Base-by-base conservation (phyloP, 1,284 basidiomycete genomes). In the Pterulicium gracile region DNA sequence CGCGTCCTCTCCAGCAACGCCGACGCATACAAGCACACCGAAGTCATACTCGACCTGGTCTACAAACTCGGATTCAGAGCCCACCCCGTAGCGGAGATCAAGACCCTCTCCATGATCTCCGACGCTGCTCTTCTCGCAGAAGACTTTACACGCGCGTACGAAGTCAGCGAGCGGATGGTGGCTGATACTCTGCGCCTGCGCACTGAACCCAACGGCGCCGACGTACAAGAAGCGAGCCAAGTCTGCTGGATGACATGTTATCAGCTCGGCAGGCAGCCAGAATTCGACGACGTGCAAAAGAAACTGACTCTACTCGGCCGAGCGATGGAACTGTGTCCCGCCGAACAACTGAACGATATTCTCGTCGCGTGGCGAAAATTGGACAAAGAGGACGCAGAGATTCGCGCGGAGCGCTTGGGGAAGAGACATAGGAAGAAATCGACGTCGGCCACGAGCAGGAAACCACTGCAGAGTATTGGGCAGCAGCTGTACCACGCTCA, bases 211-310 rank as follows among this genome's bases (percentile, higher is more conserved):
- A 68, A 70, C 35, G 70, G 78, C 49, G 62, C 68, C 10, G 63
- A 70, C 50, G 55, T 75, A 20, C 63, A 70, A 24, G 78, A 85
- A 48, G 85, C 85, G 2, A 74, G 73, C 41, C 83, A 90, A 55
- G 81, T 90, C 19, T 88, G 84, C 55, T 94, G 90, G 90, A 76
- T 85, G 17, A 79, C 82, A 2, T 91, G 87, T 58, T 90, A 81
- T 64, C 84, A 88, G 60, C 75, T 96, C 2, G 92, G 89, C 13
- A 75, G 82, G 45, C 83, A 90, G 54, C 68, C 77, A 13, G 87
- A 87, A 55, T 91, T 84, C 55, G 58, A 71, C 1, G 81, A 91
- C 53, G 63, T 76, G 3, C 63, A 70, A 12, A 77, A 79, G 54
- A 88, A 85, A 55, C 66, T 88, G 52, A 65, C 63, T 1, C 70